phyloP scores from a whole-genome alignment of 129 eudicot species.

The Cynara cardunculus region DNA sequence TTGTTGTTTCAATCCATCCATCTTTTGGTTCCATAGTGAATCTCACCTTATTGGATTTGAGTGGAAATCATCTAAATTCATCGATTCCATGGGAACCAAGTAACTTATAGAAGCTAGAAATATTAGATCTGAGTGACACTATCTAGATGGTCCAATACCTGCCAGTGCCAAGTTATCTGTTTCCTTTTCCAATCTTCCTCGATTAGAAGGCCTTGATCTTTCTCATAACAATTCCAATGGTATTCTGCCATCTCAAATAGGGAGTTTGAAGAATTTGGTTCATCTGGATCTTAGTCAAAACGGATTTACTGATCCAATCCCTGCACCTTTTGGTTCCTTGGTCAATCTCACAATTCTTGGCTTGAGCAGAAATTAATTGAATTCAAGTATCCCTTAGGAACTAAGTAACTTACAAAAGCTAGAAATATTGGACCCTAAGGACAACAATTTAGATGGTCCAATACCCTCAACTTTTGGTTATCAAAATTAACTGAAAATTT shows the following conservation, averaged over 20 bases:
- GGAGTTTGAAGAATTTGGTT: not conserved
- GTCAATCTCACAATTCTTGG: not conserved
- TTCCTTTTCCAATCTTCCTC: not conserved
- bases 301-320: not conserved
- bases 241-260: not conserved
- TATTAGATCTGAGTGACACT: too few species aligned
- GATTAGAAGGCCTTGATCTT: conserved; percentile 12
- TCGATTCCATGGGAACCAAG: too few species aligned
- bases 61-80: too few species aligned
- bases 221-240: not conserved
- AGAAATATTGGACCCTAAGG: not conserved
- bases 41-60: too few species aligned
- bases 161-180: too few species aligned
- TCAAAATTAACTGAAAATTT: not conserved
- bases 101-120: too few species aligned
- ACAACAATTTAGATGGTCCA: not conserved
- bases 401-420: not conserved
- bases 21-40: not conserved
- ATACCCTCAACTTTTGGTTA: not conserved
- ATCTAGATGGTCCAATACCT: too few species aligned
- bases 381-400: not conserved
- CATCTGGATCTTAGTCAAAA: conserved; percentile 5
- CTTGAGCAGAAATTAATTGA: not conserved
- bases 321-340: not conserved
- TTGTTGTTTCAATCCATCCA: not conserved